These are phyloP conservation scores for Dendryphion nanum DNA, from an alignment of 2,329 filamentous ascomycete genomes.

Conservation along the genomic window DNA sequence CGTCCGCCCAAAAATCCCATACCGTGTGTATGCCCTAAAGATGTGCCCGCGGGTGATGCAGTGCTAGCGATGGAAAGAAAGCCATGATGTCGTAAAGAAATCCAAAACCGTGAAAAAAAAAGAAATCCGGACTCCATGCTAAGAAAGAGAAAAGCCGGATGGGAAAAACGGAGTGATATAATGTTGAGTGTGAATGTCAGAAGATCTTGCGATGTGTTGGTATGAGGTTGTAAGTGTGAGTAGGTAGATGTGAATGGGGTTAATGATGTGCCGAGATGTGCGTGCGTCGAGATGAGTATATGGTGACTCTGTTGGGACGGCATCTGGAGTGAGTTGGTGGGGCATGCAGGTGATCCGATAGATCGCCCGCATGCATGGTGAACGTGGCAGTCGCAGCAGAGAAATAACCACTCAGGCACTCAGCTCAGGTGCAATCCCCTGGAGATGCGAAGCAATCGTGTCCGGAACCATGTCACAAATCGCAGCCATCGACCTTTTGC, in stretches of 20 bases:
- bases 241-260: too few species aligned
- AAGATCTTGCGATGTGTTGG: conserved; percentile 1
- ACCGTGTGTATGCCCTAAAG: neutral
- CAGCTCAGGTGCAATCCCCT: conserved; percentile 14
- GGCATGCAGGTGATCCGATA: neutral
- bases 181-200: too few species aligned
- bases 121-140: too few species aligned
- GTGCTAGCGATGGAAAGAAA: conserved; percentile 7
- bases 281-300: too few species aligned
- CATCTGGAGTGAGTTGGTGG: conserved; percentile 1
- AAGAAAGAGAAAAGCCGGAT: too few species aligned
- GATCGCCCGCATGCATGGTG: conserved; percentile 2
- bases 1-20: conserved; percentile 1
- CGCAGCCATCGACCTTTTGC: conserved; percentile 51
- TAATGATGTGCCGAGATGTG: too few species aligned
- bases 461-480: conserved; percentile 58
- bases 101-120: conserved; percentile 4
- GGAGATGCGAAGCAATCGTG: conserved; percentile 52
- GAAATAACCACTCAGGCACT: conserved; percentile 1
- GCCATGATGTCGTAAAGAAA: too few species aligned
- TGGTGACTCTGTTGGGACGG: too few species aligned
- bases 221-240: too few species aligned
- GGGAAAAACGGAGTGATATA: neutral
- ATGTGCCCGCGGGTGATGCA: conserved; percentile 5
- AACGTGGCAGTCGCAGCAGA: conserved; percentile 5